Evolutionary conservation across 768 basidiomycete genomes (phyloP).

Genomic region (Phlebiopsis flavidoalba): DNA sequence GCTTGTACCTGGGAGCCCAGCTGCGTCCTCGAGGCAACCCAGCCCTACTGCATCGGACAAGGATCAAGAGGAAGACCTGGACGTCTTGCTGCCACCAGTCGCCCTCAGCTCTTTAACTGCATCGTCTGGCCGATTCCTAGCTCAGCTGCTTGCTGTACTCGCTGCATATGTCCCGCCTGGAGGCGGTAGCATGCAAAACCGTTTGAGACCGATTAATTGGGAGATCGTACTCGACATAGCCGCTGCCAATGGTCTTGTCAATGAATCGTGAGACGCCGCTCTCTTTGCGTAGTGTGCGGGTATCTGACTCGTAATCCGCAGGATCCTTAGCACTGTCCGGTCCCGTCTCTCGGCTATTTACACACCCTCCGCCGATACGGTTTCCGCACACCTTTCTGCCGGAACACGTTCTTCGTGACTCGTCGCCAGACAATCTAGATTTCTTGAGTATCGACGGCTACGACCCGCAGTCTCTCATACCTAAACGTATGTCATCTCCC

Average conservation of each 20-base stretch:
- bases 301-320: neutral
- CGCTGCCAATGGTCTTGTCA: slow-evolving; percentile 33
- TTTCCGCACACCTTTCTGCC: neutral
- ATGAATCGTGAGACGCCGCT: slow-evolving; percentile 17
- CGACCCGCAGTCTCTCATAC: neutral
- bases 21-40: neutral
- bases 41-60: neutral
- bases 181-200: slow-evolving; percentile 58
- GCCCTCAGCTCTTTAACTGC: slow-evolving; percentile 34
- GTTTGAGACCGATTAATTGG: slow-evolving; percentile 60
- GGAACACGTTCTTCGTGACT: neutral
- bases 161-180: slow-evolving; percentile 51
- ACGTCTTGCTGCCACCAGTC: slow-evolving; percentile 24
- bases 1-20: neutral
- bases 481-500: slow-evolving; percentile 10
- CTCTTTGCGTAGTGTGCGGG: too few relatives aligned
- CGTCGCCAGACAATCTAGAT: slow-evolving; percentile 3
- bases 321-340: neutral
- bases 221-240: slow-evolving; percentile 53
- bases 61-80: slow-evolving; percentile 17
- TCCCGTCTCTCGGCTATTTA: neutral
- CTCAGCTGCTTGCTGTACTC: slow-evolving; percentile 47
- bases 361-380: neutral
- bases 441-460: slow-evolving; percentile 11
- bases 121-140: slow-evolving; percentile 40